Conservation (phyloP, 768 basidiomycete genomes). For the Termitomyces heimii region DNA sequence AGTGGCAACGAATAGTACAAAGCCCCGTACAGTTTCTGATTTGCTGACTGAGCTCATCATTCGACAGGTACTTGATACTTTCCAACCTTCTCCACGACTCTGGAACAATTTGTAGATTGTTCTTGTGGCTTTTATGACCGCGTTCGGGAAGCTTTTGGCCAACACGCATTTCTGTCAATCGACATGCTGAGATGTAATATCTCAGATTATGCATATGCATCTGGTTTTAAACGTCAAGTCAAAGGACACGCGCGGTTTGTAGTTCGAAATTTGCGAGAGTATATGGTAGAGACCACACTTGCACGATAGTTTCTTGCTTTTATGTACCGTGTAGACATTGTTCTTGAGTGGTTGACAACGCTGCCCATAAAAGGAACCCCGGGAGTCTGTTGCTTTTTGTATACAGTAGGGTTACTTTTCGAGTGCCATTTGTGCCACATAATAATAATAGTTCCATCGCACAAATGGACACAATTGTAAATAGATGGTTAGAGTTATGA, state of each 20-base stretch:
- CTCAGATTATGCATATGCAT: constrained; percentile 39
- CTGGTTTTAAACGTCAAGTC: not conserved
- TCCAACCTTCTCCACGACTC: constrained; percentile 50
- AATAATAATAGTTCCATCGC: not conserved
- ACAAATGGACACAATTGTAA: not conserved
- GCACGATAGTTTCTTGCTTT: not conserved
- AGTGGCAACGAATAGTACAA: not conserved
- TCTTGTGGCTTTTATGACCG: constrained; percentile 42
- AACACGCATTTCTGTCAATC: constrained; percentile 36
- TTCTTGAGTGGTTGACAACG: not conserved
- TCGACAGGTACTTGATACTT: constrained; percentile 30
- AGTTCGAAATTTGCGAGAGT: not conserved
- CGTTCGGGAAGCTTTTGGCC: constrained; percentile 27
- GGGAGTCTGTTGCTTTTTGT: not conserved
- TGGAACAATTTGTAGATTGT: constrained; percentile 36
- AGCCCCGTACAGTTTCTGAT: constrained; percentile 32
- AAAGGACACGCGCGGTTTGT: not conserved
- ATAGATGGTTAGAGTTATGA: not conserved
- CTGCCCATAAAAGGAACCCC: not conserved
- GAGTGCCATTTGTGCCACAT: not conserved
- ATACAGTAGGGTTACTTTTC: not conserved
- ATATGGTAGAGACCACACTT: not conserved
- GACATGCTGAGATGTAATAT: constrained; percentile 40
- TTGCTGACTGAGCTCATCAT: constrained; percentile 22
- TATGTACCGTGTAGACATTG: not conserved